phyloP scores from a whole-genome alignment of 1,284 basidiomycete species.

The Tylopilus sp. region DNA sequence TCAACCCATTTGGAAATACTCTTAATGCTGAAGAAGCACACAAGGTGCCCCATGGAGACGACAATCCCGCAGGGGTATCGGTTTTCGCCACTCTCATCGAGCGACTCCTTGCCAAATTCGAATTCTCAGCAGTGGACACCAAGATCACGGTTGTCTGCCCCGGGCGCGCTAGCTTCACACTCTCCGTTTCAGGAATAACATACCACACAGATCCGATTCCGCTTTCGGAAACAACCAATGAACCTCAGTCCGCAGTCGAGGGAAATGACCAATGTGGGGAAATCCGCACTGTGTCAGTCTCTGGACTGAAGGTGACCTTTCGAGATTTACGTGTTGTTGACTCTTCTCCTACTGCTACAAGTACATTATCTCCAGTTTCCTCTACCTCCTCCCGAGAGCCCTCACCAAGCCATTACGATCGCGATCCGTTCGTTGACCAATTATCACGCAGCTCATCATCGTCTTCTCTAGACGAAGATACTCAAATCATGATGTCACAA shows the following conservation, averaged over 20 bases:
- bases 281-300: conserved; percentile 45
- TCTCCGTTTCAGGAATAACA: conserved; percentile 54
- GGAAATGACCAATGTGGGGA: conserved; percentile 14
- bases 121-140: conserved; percentile 70
- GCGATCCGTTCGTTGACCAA: conserved; percentile 17
- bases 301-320: conserved; percentile 47
- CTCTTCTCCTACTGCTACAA: conserved; percentile 19
- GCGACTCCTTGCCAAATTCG: conserved; percentile 75
- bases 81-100: conserved; percentile 84
- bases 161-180: conserved; percentile 55
- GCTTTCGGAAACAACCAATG: conserved; percentile 10
- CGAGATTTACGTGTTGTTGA: conserved; percentile 37
- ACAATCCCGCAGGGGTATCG: conserved; percentile 72
- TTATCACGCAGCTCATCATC: conserved; percentile 43
- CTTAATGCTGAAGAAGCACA: conserved; percentile 36
- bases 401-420: conserved; percentile 34
- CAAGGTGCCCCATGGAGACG: conserved; percentile 37
- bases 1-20: conserved; percentile 49
- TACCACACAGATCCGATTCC: conserved; percentile 43
- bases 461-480: conserved; percentile 60
- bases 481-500: conserved; percentile 67
- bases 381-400: conserved; percentile 13
- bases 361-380: conserved; percentile 21
- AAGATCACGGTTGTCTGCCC: conserved; percentile 65
- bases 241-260: conserved; percentile 30